A percentile compares a stretch with the other conserved stretches of the same genome.
phyloP scores from a whole-genome alignment of 441 rosid genomes.

The Daphne laureola region DNA sequence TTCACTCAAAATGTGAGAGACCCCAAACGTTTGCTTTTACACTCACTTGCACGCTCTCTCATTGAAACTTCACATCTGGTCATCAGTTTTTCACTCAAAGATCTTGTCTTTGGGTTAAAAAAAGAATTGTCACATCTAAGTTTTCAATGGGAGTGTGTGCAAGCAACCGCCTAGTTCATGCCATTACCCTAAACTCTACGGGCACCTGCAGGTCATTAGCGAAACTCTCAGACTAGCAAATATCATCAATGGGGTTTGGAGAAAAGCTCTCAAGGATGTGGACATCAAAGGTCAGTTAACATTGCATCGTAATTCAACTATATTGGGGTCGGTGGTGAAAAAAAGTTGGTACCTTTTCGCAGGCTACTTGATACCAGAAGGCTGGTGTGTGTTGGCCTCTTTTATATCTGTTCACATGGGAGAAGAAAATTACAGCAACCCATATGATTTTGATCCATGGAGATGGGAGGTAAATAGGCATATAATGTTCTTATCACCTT shows the following conservation, averaged over 20 bases:
- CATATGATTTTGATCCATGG: constrained; percentile 59
- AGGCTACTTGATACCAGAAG: constrained; percentile 67
- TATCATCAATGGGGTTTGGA: constrained; percentile 69
- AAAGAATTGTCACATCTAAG: no score
- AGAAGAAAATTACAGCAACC: constrained; percentile 49
- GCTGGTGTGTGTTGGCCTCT: constrained; percentile 69
- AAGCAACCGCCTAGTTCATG: no score
- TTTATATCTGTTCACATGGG: constrained; percentile 72
- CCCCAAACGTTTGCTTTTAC: no score
- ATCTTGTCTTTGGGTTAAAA: no score
- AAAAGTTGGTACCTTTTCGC: constrained; percentile 13
- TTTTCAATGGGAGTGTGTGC: no score
- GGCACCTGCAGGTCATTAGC: constrained; percentile 39
- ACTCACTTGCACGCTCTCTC: not conserved
- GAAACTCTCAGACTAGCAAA: constrained; percentile 66
- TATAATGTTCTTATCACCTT: no score
- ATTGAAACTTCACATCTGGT: no score
- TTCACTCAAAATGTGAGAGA: constrained; percentile 64
- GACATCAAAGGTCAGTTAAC: constrained; percentile 49
- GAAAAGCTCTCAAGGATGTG: constrained; percentile 57
- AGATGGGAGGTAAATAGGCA: constrained; percentile 57
- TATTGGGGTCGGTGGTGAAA: not conserved
- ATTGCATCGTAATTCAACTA: not conserved
- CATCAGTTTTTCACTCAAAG: no score
- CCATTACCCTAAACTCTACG: no score